Percentiles rank a stretch among this genome's conserved stretches.
Conservation (phyloP, 768 basidiomycete species). For the Trametes elegans region DNA sequence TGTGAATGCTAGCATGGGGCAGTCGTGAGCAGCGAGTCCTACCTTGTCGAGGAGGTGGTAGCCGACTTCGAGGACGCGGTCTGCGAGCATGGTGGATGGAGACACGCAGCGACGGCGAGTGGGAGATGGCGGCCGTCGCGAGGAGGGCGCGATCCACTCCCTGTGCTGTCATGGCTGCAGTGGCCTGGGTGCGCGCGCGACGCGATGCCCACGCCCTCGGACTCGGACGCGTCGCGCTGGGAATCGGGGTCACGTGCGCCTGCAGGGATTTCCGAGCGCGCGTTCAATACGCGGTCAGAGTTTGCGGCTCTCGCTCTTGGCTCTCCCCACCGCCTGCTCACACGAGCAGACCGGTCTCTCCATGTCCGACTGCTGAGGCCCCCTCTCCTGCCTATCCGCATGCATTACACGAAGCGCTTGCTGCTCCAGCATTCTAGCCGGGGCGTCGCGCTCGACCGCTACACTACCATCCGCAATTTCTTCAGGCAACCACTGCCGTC, state of each 20-base stretch:
- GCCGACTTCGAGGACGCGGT: constrained; percentile 35
- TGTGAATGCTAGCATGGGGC: not conserved
- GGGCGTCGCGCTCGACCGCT: constrained; percentile 48
- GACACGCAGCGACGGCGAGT: not conserved
- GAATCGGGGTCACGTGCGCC: constrained; percentile 4
- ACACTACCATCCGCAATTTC: constrained; percentile 55
- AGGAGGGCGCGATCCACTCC: not conserved
- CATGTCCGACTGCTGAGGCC: not conserved
- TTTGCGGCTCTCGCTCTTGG: not conserved
- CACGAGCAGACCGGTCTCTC: not conserved
- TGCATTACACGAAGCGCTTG: constrained; percentile 14
- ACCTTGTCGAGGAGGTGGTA: constrained; percentile 37
- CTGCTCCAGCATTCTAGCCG: constrained; percentile 21
- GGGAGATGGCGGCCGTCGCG: not conserved
- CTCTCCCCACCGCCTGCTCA: not conserved
- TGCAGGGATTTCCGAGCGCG: not conserved
- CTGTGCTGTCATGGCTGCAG: constrained; percentile 3
- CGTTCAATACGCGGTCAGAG: no score
- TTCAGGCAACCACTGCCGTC: constrained; percentile 38
- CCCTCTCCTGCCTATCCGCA: not conserved
- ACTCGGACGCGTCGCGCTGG: not conserved
- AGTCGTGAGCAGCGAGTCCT: not conserved
- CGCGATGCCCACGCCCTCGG: not conserved
- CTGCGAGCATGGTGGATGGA: constrained; percentile 16
- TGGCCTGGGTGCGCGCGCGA: not conserved